A percentile compares a stretch with the other conserved stretches of the same genome.
phyloP scores from a whole-genome alignment of 805 yeast species.

The Starmera dryadoides region DNA sequence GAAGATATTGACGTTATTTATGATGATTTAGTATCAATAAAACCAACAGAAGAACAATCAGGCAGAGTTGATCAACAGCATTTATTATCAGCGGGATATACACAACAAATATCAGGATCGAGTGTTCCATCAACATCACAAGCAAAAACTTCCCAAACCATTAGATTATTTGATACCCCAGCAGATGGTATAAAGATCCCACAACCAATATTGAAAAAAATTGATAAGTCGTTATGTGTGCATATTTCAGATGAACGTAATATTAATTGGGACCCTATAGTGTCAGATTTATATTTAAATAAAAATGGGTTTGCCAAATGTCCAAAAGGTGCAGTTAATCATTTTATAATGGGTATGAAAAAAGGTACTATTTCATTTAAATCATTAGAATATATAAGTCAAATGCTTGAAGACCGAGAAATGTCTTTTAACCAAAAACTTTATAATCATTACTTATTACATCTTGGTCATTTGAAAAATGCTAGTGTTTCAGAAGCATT shows the following conservation, averaged over 20 bases:
- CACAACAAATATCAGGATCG: too few species aligned
- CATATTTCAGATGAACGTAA: constrained; percentile 30
- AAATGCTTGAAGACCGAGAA: constrained; percentile 25
- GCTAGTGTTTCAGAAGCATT: constrained; percentile 25
- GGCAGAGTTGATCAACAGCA: too few species aligned
- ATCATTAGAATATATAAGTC: constrained; percentile 23
- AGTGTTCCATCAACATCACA: too few species aligned
- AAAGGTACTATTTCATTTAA: constrained; percentile 16
- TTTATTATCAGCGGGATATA: too few species aligned
- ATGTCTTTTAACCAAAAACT: constrained; percentile 23
- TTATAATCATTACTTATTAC: constrained; percentile 29
- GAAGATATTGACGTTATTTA: constrained; percentile 1
- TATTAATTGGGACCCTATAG: constrained; percentile 37
- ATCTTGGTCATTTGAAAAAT: constrained; percentile 22
- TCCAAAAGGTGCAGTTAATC: constrained; percentile 21
- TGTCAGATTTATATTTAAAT: constrained; percentile 9
- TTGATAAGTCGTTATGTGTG: constrained; percentile 34
- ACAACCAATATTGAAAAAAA: constrained; percentile 23
- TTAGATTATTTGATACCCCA: constrained; percentile 14
- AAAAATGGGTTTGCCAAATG: constrained; percentile 30
- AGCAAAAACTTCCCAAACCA: too few species aligned
- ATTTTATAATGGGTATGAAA: constrained; percentile 33
- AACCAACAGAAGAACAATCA: too few species aligned
- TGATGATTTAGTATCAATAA: not conserved
- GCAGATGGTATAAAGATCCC: constrained; percentile 26